phyloP scores from a whole-genome alignment of 2,329 filamentous ascomycete species.

The Colletotrichum scovillei region DNA sequence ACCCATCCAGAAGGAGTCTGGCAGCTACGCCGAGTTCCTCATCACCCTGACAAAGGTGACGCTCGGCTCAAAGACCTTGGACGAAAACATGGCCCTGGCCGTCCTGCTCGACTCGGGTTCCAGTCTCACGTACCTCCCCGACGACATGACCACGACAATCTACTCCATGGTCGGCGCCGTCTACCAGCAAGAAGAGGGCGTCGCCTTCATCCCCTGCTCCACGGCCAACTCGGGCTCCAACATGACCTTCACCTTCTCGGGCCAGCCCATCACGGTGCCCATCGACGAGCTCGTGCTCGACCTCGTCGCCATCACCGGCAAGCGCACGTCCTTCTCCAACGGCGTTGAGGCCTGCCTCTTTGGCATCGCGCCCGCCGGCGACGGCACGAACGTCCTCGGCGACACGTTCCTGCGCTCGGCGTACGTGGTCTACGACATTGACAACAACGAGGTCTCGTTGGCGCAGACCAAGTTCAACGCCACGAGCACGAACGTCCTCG shows the following conservation, averaged over 20 bases:
- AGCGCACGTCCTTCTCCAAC: conserved; percentile 62
- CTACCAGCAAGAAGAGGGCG: conserved; percentile 63
- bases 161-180: conserved; percentile 69
- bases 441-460: conserved; percentile 77
- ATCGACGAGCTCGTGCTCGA: conserved; percentile 71
- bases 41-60: conserved; percentile 74
- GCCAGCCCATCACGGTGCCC: conserved; percentile 63
- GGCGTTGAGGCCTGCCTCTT: conserved; percentile 72
- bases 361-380: conserved; percentile 70
- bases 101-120: conserved; percentile 80
- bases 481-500: conserved; percentile 59
- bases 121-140: conserved; percentile 74
- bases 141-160: conserved; percentile 63
- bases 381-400: conserved; percentile 71
- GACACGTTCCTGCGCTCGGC: conserved; percentile 81
- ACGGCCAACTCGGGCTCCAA: conserved; percentile 52
- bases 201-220: conserved; percentile 72
- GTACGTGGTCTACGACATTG: conserved; percentile 81
- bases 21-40: conserved; percentile 70
- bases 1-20: conserved; percentile 69
- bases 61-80: conserved; percentile 55
- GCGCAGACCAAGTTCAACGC: conserved; percentile 75
- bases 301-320: conserved; percentile 57
- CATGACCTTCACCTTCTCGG: conserved; percentile 67
- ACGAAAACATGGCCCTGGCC: conserved; percentile 63